Conservation (phyloP, 306 rosid genomes). For the Castanea sativa region DNA sequence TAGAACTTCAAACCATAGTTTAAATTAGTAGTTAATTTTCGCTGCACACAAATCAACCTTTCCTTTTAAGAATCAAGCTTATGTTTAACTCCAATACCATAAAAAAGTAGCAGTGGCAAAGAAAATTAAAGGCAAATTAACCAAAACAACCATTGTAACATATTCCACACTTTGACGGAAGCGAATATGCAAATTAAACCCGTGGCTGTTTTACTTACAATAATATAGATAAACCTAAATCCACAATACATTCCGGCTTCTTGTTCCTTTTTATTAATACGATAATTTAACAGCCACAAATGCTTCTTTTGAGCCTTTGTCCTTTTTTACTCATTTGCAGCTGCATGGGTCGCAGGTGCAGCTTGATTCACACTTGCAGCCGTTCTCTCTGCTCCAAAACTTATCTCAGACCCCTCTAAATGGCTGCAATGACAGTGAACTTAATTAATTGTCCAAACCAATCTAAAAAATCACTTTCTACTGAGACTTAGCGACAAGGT, state of each 20-base stretch:
- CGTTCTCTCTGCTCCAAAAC: slow-evolving; percentile 29
- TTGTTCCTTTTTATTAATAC: not conserved
- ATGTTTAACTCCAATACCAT: not conserved
- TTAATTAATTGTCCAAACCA: too few relatives aligned
- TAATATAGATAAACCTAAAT: not conserved
- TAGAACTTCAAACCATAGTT: too few relatives aligned
- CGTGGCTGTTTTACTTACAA: not conserved
- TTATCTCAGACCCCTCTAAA: slow-evolving; percentile 31
- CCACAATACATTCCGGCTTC: not conserved
- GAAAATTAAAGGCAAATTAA: not conserved
- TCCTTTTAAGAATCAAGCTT: too few relatives aligned
- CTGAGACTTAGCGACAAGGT: too few relatives aligned
- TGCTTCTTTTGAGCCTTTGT: not conserved
- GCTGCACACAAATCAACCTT: too few relatives aligned
- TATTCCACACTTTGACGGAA: not conserved
- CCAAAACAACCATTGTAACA: not conserved
- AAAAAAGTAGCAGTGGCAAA: not conserved
- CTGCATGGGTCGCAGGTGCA: slow-evolving; percentile 25
- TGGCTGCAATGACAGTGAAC: not conserved
- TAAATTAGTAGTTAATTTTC: too few relatives aligned
- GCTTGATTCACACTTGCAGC: slow-evolving; percentile 27
- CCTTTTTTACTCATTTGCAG: slow-evolving; percentile 17
- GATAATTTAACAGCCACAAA: not conserved
- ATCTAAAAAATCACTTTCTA: too few relatives aligned
- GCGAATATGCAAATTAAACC: not conserved